Evolutionary conservation across 2,329 filamentous ascomycete species (phyloP).

Genomic region (Mollisia scopiformis): DNA sequence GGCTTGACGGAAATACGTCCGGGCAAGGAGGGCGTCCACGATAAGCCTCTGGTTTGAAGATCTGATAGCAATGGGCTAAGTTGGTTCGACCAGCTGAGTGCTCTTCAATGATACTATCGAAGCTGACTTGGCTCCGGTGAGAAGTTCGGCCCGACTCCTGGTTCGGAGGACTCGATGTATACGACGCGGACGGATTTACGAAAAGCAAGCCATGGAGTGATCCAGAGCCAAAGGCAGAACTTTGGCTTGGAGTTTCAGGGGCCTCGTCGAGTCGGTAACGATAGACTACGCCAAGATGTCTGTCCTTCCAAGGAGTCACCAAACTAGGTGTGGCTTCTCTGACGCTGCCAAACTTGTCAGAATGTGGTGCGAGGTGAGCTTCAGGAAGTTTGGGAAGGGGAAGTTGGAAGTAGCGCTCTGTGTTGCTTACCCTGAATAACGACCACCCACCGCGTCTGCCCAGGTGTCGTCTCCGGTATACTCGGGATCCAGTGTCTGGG

Average conservation of each 20-base stretch:
- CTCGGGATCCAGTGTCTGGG: neutral
- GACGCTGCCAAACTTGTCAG: neutral
- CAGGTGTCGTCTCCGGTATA: slow-evolving; percentile 2
- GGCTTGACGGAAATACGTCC: neutral
- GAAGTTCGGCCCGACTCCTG: neutral
- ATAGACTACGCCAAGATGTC: slow-evolving; percentile 20
- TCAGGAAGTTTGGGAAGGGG: neutral
- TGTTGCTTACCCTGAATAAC: slow-evolving; percentile 8
- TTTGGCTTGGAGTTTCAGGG: neutral
- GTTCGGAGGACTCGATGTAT: neutral
- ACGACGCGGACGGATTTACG: neutral
- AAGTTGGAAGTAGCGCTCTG: neutral
- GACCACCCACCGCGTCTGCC: slow-evolving; percentile 21
- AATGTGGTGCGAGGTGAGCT: neutral
- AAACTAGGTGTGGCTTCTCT: neutral
- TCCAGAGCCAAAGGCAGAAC: neutral
- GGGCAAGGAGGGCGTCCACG: neutral
- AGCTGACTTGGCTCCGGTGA: neutral
- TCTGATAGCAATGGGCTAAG: neutral
- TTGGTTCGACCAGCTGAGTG: neutral
- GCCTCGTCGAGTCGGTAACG: slow-evolving; percentile 7
- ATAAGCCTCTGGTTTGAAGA: neutral
- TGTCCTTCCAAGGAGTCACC: slow-evolving; percentile 14
- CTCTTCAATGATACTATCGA: neutral
- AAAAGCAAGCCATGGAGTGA: neutral